These are phyloP conservation scores for Phytophthora megakarya DNA, from an alignment of 352 stramenopile species.

Conservation along the genomic window DNA sequence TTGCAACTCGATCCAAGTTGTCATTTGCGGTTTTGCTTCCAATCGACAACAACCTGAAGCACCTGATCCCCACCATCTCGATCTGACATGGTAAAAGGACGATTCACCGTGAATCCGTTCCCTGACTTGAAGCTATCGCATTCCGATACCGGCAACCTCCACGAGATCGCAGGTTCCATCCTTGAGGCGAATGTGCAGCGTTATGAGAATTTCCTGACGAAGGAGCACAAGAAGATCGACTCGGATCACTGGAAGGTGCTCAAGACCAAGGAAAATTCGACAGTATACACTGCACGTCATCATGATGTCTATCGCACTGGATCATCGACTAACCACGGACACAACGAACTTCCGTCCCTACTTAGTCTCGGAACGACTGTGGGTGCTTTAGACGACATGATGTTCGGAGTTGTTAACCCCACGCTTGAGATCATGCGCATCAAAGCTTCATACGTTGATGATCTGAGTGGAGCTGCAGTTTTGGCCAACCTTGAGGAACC, in stretches of 20 bases:
- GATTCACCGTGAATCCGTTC: slow-evolving; percentile 41
- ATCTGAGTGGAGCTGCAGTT: slow-evolving; percentile 34
- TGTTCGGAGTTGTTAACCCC: slow-evolving; percentile 41
- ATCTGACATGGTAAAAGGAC: slow-evolving; percentile 30
- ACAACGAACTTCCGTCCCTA: slow-evolving; percentile 27
- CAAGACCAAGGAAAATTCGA: slow-evolving; percentile 38
- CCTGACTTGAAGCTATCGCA: slow-evolving; percentile 26
- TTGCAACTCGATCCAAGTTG: no score
- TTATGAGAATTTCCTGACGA: slow-evolving; percentile 39
- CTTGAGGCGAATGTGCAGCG: slow-evolving; percentile 31
- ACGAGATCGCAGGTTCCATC: slow-evolving; percentile 31
- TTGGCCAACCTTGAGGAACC: slow-evolving; percentile 38
- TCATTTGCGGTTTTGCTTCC: slow-evolving; percentile 28
- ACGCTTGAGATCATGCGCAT: slow-evolving; percentile 43
- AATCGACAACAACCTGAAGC: background rate
- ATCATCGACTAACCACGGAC: background rate
- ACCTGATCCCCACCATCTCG: background rate
- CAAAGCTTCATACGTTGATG: slow-evolving; percentile 42
- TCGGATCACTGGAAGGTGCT: slow-evolving; percentile 35
- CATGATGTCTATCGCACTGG: slow-evolving; percentile 26
- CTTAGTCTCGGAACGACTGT: slow-evolving; percentile 33
- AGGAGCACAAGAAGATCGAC: slow-evolving; percentile 40
- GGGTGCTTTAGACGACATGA: slow-evolving; percentile 40
- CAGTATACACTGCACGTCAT: slow-evolving; percentile 36
- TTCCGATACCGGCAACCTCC: slow-evolving; percentile 28